A percentile compares a stretch with the other conserved stretches of the same genome.
These are phyloP conservation scores for Flagelloscypha sp. DNA, from an alignment of 768 basidiomycete genomes.

Conservation along the genomic window DNA sequence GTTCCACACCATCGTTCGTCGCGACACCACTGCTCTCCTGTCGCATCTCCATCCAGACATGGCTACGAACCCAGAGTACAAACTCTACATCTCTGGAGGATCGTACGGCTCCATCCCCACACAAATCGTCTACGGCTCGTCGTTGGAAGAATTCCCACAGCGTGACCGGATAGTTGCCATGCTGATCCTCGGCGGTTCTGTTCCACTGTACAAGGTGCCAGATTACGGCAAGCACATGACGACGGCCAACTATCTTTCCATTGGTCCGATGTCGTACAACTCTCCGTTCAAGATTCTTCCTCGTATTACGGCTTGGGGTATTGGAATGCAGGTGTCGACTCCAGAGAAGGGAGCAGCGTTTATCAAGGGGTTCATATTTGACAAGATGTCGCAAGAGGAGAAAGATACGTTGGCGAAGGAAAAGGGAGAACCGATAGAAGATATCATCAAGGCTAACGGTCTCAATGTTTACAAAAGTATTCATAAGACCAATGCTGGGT, in stretches of 20 bases:
- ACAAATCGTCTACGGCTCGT: conserved; percentile 48
- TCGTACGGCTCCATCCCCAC: conserved; percentile 48
- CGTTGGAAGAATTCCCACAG: conserved; percentile 43
- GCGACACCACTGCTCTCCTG: conserved; percentile 39
- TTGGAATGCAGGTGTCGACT: conserved; percentile 29
- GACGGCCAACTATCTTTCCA: conserved; percentile 36
- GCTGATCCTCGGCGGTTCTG: conserved; percentile 36
- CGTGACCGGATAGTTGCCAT: conserved; percentile 38
- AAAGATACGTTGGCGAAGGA: conserved; percentile 21
- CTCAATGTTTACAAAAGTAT: conserved; percentile 39
- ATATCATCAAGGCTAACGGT: conserved; percentile 26
- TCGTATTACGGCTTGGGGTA: conserved; percentile 21
- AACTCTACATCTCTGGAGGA: conserved; percentile 43
- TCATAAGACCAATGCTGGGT: conserved; percentile 41
- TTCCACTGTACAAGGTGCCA: conserved; percentile 38
- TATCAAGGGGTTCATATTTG: conserved; percentile 29
- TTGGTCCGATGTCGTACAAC: conserved; percentile 36
- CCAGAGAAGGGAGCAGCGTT: conserved; percentile 33
- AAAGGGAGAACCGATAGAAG: conserved; percentile 35
- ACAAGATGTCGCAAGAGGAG: conserved; percentile 32
- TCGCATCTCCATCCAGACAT: conserved; percentile 40
- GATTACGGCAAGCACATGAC: conserved; percentile 38
- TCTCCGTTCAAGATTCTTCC: conserved; percentile 34
- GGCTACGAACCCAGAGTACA: conserved; percentile 24
- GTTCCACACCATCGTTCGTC: conserved; percentile 33